Evolutionary conservation across 139 green algal species (phyloP), one percentile per base, ranked within the genome.

Genomic region (Eudorina sp.): DNA sequence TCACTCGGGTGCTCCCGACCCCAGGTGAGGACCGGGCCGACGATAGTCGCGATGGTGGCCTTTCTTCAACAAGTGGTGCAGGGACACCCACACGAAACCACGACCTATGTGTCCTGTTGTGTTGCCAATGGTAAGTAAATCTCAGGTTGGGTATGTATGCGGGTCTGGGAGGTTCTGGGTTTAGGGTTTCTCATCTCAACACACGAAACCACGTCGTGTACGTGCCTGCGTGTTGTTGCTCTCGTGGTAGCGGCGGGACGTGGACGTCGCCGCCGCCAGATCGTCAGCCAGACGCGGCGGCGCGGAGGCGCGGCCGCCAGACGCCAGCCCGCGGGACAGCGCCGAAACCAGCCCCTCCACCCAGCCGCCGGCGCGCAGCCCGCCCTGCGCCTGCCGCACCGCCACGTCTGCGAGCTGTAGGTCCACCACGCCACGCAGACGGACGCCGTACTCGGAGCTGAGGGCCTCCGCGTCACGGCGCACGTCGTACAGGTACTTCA

Each of bases 351-450:
- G 84, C 3, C 84, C 84, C 77, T 90, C 40, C 14, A 92, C 77
- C 41, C 53, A 92, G 27, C n/a, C 36, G 34, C 76, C 77, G 34
- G 53, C 41, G 1, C 53, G 21, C 51, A 46, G 0, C 0, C 53
- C 53, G 5, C 31, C 27, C 53, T 81, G 53, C 69, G 89, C 53
- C 84, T 92, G 89, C n/a, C 89, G 77, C 18, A 85, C 66, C 21
- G 89, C 89, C 68, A 92, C 89, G 55, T 92, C 89, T 31, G 84
- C 89, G 41, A 92, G 84, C 89, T 92, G 85, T 51, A 92, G 74
- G 66, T 92, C 89, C 75, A 84, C 79, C 27, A 72, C 68, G 18
- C 75, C 77, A 4, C 78, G 76, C 83, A 92, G n/a, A 9, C 89
- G 77, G 31, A 92, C 77, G 29, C 51, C 60, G 34, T 73, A 85